phyloP scores from a whole-genome alignment of 2,329 filamentous ascomycete genomes.

The Uncinocarpus reesii region DNA sequence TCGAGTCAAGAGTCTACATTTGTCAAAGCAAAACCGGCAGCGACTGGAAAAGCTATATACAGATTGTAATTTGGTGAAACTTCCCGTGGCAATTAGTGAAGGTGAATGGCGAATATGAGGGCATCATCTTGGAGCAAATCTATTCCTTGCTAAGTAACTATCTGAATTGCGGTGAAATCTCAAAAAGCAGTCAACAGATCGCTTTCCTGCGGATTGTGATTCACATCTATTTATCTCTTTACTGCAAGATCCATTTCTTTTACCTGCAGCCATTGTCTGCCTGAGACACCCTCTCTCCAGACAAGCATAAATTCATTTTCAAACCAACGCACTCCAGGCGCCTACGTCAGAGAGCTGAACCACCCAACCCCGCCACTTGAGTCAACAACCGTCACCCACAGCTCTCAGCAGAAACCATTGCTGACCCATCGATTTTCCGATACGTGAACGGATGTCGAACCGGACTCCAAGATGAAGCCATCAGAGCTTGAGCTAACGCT shows the following conservation, averaged over 20 bases:
- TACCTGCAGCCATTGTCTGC: neutral
- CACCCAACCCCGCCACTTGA: neutral
- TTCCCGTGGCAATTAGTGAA: neutral
- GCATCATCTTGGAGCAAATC: too few relatives aligned
- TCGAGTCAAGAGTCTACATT: too few relatives aligned
- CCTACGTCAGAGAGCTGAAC: neutral
- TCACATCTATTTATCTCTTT: too few relatives aligned
- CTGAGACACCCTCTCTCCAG: neutral
- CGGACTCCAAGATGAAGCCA: constrained; percentile 27
- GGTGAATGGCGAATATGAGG: neutral
- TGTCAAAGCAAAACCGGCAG: too few relatives aligned
- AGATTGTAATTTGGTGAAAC: too few relatives aligned
- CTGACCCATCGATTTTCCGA: neutral
- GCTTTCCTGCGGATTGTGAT: too few relatives aligned
- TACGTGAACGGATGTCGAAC: neutral
- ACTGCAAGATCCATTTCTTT: too few relatives aligned
- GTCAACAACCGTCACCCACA: neutral
- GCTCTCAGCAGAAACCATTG: neutral
- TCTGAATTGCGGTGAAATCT: too few relatives aligned
- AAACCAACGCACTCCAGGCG: neutral
- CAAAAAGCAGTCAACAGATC: too few relatives aligned
- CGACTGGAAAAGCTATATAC: too few relatives aligned
- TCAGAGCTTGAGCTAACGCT: constrained; percentile 63
- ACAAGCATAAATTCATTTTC: neutral
- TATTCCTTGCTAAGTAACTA: too few relatives aligned